phyloP scores from a whole-genome alignment of 2,329 filamentous ascomycete species.

The Talaromyces piceae region DNA sequence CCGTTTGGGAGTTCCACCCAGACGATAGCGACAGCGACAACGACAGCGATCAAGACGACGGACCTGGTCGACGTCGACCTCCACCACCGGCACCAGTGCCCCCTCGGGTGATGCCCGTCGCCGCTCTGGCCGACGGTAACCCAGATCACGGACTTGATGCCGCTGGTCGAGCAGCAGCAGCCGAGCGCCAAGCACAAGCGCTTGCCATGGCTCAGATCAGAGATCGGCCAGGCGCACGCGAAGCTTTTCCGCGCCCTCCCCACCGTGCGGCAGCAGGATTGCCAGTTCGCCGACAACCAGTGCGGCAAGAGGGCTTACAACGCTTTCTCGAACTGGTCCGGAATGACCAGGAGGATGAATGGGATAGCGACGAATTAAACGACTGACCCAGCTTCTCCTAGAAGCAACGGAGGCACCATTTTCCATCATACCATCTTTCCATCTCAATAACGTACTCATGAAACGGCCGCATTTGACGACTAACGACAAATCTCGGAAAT shows the following conservation, averaged over 20 bases:
- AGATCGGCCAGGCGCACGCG: slow-evolving; percentile 19
- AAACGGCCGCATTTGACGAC: slow-evolving; percentile 2
- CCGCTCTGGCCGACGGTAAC: slow-evolving; percentile 21
- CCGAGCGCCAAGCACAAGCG: slow-evolving; percentile 32
- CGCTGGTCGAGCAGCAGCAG: slow-evolving; percentile 29
- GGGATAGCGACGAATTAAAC: slow-evolving; percentile 53
- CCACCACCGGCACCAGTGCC: slow-evolving; percentile 36
- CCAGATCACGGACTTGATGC: slow-evolving; percentile 22
- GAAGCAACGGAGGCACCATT: not conserved
- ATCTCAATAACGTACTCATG: not conserved
- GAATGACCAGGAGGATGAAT: slow-evolving; percentile 51
- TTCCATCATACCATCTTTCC: not conserved
- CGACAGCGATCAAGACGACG: slow-evolving; percentile 17
- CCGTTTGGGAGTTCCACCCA: slow-evolving; percentile 15
- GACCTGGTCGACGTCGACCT: slow-evolving; percentile 19
- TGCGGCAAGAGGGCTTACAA: slow-evolving; percentile 35
- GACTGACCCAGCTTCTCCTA: slow-evolving; percentile 19
- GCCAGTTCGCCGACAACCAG: slow-evolving; percentile 13
- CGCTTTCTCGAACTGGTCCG: slow-evolving; percentile 46
- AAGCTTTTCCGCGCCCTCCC: slow-evolving; percentile 13
- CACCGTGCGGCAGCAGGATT: slow-evolving; percentile 9
- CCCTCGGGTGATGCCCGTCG: slow-evolving; percentile 25
- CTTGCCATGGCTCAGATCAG: slow-evolving; percentile 32
- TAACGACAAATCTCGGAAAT: not conserved
- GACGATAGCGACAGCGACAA: slow-evolving; percentile 14